These are phyloP conservation scores for Choiromyces venosus DNA, from an alignment of 495 filamentous ascomycete genomes.

Conservation along the genomic window DNA sequence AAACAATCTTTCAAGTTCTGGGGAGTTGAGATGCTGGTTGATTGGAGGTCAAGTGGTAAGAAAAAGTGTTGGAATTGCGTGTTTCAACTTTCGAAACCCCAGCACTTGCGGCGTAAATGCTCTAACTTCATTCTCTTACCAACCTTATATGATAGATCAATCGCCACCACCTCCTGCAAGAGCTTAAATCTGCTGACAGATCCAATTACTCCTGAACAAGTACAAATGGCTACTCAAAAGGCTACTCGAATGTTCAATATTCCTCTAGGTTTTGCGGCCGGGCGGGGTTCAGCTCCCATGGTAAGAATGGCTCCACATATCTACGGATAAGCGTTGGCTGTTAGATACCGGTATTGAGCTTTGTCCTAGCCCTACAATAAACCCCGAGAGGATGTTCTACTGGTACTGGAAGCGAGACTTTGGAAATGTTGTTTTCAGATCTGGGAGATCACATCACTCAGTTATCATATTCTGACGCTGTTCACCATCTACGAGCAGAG, in stretches of 20 bases:
- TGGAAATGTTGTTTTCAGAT: background rate
- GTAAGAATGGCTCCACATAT: background rate
- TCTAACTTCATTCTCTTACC: background rate
- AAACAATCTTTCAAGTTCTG: background rate
- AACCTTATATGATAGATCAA: background rate
- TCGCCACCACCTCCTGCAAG: background rate
- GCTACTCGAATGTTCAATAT: background rate
- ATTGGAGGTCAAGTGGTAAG: background rate
- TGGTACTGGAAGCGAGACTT: background rate
- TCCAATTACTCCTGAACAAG: background rate
- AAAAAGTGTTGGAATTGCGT: background rate
- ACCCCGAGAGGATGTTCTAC: background rate
- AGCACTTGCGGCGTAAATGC: background rate
- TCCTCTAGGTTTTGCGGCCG: background rate
- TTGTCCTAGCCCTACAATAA: background rate
- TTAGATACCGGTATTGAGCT: background rate
- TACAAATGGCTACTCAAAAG: background rate
- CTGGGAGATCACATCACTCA: background rate
- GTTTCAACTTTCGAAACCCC: background rate
- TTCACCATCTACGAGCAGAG: background rate
- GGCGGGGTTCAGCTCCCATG: background rate
- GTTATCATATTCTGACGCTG: background rate
- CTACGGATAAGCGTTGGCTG: background rate
- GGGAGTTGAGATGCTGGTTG: background rate
- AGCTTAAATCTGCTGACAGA: background rate